Conservation (phyloP, 805 yeast species). For the Ogataea methanolica region DNA sequence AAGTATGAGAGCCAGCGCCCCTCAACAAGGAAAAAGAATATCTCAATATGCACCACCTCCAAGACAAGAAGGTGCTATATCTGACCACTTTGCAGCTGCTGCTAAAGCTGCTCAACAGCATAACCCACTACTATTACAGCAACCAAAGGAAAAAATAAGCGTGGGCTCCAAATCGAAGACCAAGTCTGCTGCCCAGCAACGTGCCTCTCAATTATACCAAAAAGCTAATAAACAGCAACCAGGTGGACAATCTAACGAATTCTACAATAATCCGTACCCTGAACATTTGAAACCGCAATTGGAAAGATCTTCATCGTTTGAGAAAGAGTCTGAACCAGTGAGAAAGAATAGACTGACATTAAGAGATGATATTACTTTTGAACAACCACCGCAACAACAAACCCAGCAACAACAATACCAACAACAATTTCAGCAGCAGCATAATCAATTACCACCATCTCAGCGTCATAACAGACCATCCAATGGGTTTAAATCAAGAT, state of each 20-base stretch:
- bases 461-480: slow-evolving; percentile 8
- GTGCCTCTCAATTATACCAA: slow-evolving; percentile 53
- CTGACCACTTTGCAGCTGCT: slow-evolving; percentile 30
- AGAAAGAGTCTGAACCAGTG: slow-evolving; percentile 33
- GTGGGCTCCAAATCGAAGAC: slow-evolving; percentile 4
- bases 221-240: slow-evolving; percentile 37
- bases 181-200: slow-evolving; percentile 22
- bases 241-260: slow-evolving; percentile 11
- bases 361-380: slow-evolving; percentile 17
- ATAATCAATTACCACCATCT: not conserved
- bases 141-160: slow-evolving; percentile 1
- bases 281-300: slow-evolving; percentile 22
- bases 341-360: slow-evolving; percentile 28
- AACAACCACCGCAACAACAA: slow-evolving; percentile 2
- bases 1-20: no score
- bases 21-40: no score
- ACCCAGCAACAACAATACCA: slow-evolving; percentile 2
- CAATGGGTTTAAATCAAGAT: slow-evolving; percentile 44
- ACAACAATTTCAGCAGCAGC: slow-evolving; percentile 16
- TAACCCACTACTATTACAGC: slow-evolving; percentile 9
- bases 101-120: slow-evolving; percentile 24
- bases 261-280: slow-evolving; percentile 31
- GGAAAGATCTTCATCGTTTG: slow-evolving; percentile 51
- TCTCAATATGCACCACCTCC: no score
- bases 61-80: slow-evolving; percentile 1